A percentile compares a stretch with the other conserved stretches of the same genome.
Evolutionary conservation across 345 rosid species (phyloP).

Genomic region (Conringia planisiliqua): DNA sequence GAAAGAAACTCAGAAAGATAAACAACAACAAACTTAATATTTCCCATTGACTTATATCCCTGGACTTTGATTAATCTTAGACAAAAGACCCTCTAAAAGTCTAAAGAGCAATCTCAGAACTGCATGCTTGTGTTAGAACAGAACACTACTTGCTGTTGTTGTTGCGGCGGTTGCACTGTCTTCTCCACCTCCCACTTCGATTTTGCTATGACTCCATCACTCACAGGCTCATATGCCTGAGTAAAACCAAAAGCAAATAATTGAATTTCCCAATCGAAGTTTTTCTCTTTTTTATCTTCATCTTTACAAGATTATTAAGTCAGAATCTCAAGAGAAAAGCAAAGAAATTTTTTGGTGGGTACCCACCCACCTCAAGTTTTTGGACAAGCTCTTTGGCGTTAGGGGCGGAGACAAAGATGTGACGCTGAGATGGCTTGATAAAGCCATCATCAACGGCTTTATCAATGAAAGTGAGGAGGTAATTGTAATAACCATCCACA

Average conservation of each 20-base stretch:
- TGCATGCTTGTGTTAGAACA: constrained; percentile 43
- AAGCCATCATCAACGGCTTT: constrained; percentile 99
- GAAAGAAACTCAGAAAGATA: no score
- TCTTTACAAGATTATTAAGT: neutral
- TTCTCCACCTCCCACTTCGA: constrained; percentile 75
- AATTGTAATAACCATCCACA: constrained; percentile 91
- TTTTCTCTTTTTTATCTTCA: constrained; percentile 13
- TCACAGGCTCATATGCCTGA: constrained; percentile 85
- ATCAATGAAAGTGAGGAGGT: constrained; percentile 76
- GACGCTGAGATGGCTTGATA: constrained; percentile 78
- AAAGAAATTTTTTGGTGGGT: constrained; percentile 7
- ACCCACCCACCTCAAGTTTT: constrained; percentile 93
- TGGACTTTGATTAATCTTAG: neutral
- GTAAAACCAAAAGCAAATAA: neutral
- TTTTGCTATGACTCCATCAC: constrained; percentile 70
- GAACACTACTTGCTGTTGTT: constrained; percentile 26
- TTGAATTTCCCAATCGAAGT: neutral
- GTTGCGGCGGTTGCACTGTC: constrained; percentile 37
- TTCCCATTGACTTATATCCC: no score
- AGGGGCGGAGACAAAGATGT: constrained; percentile 90
- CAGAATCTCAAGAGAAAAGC: constrained; percentile 10
- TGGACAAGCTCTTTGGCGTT: constrained; percentile 84
- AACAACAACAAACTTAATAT: no score
- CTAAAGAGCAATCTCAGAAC: constrained; percentile 55
- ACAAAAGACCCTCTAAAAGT: neutral